phyloP scores from a whole-genome alignment of 169 alveolate genomes.

The Plasmodium coatneyi region DNA sequence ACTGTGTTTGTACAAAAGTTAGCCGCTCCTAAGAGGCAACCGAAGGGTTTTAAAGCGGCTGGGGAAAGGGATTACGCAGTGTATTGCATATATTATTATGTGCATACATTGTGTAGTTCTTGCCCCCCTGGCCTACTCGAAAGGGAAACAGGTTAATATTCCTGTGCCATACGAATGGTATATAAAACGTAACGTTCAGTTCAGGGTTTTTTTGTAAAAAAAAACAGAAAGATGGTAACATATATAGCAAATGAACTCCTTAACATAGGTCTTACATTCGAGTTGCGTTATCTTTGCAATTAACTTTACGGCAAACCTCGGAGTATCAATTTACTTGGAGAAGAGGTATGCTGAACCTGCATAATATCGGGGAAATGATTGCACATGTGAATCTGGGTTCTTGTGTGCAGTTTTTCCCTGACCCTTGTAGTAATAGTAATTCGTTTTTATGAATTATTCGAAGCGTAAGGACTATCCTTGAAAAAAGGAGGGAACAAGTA shows the following conservation, averaged over 20 bases:
- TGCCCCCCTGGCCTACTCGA: constrained; percentile 75
- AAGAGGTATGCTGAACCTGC: constrained; percentile 81
- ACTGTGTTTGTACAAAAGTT: constrained; percentile 93
- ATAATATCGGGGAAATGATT: background rate
- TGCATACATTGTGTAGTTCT: background rate
- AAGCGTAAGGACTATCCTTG: constrained; percentile 58
- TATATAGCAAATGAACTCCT: constrained; percentile 86
- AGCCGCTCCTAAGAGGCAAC: constrained; percentile 93
- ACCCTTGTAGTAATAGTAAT: constrained; percentile 51
- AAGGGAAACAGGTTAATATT: constrained; percentile 91
- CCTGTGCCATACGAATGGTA: constrained; percentile 84
- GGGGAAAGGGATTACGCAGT: constrained; percentile 65
- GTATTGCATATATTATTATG: background rate
- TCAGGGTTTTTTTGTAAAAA: constrained; percentile 75
- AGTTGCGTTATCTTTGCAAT: constrained; percentile 94
- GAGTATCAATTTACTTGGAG: constrained; percentile 91
- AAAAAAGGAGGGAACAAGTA: constrained; percentile 65
- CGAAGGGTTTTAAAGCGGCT: constrained; percentile 75
- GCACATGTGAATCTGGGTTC: background rate
- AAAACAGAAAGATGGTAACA: constrained; percentile 79
- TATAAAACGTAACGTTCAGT: background rate
- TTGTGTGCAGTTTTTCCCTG: background rate
- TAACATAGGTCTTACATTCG: constrained; percentile 89
- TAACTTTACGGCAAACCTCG: constrained; percentile 89
- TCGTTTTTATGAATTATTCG: constrained; percentile 42